Evolutionary conservation across 1,284 basidiomycete genomes (phyloP).

Genomic region (Coniferiporia sulphurascens): DNA sequence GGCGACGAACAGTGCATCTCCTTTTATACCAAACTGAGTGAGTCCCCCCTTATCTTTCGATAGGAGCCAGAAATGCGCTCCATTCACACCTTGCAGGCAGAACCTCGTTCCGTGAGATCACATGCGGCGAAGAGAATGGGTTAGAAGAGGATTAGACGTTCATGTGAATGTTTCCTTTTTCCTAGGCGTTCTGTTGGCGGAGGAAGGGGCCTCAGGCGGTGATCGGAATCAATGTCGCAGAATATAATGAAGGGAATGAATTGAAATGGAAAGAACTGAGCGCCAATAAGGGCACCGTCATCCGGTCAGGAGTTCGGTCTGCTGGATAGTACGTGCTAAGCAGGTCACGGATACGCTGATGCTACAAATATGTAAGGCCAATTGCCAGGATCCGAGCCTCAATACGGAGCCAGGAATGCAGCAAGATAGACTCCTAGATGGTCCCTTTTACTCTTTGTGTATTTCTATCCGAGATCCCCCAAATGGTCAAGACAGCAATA

Average conservation of each 20-base stretch:
- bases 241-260: background rate
- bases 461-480: too few species aligned
- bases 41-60: constrained; percentile 7
- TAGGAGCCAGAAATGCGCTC: background rate
- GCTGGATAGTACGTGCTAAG: background rate
- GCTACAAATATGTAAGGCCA: background rate
- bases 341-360: background rate
- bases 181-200: background rate
- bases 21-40: background rate
- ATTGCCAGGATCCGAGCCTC: constrained; percentile 7
- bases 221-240: constrained; percentile 5
- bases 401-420: background rate
- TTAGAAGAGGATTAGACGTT: constrained; percentile 2
- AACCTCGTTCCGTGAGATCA: constrained; percentile 11
- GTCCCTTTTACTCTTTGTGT: background rate
- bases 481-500: too few species aligned
- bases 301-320: constrained; percentile 3
- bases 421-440: background rate
- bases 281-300: background rate
- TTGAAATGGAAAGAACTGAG: background rate
- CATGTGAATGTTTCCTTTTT: constrained; percentile 6
- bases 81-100: background rate
- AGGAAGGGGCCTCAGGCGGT: background rate
- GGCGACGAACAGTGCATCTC: background rate
- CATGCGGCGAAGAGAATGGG: constrained; percentile 7